These are phyloP conservation scores for Amanita phalloides DNA, from an alignment of 768 basidiomycete species.

Conservation along the genomic window DNA sequence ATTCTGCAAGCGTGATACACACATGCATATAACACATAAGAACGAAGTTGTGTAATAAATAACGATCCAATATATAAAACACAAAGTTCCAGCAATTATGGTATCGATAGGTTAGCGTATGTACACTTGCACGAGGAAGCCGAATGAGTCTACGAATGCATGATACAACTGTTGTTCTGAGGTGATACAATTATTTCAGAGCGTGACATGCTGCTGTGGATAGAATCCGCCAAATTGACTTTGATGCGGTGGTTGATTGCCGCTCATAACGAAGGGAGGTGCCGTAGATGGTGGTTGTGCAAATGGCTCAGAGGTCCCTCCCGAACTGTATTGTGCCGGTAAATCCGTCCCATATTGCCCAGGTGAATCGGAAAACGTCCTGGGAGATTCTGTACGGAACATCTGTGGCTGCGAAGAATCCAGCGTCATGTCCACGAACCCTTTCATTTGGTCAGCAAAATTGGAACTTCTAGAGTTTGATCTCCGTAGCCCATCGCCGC, in stretches of 20 bases:
- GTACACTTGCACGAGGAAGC: neutral
- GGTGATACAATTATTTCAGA: conserved; percentile 9
- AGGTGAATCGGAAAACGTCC: conserved; percentile 21
- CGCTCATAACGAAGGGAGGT: conserved; percentile 4
- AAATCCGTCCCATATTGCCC: conserved; percentile 26
- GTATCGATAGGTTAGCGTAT: neutral
- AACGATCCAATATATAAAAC: neutral
- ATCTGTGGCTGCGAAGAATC: conserved; percentile 15
- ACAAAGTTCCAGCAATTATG: neutral
- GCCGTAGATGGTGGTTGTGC: conserved; percentile 5
- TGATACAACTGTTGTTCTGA: neutral
- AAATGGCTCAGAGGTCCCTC: conserved; percentile 5
- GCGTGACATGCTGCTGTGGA: conserved; percentile 16
- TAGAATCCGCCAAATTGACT: conserved; percentile 11
- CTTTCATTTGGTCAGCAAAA: conserved; percentile 33
- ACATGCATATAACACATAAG: neutral
- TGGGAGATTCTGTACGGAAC: conserved; percentile 32
- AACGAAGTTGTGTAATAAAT: neutral
- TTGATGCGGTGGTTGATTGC: conserved; percentile 11
- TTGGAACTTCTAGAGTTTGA: conserved; percentile 32
- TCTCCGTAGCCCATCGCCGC: conserved; percentile 20
- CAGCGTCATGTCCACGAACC: conserved; percentile 28
- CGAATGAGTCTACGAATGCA: neutral
- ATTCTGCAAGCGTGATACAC: neutral
- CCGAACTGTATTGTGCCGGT: conserved; percentile 16